phyloP scores from a whole-genome alignment of 768 basidiomycete genomes.

The Sistotremastrum suecicum region DNA sequence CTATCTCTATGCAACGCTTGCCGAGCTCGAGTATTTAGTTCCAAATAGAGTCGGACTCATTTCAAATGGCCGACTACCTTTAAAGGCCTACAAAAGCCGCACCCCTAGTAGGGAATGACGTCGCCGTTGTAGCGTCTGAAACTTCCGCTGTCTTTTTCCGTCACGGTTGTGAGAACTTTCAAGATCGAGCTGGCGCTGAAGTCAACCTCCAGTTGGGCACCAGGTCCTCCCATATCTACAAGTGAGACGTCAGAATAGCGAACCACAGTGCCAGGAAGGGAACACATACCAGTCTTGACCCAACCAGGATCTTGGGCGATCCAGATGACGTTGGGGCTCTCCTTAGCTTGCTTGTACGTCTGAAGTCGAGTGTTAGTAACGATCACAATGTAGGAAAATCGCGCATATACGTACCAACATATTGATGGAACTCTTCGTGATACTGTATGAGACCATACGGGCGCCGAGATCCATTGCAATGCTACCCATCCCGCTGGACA shows the following conservation, averaged over 20 bases:
- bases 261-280: neutral
- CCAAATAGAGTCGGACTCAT: too few species aligned
- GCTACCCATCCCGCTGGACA: slow-evolving; percentile 20
- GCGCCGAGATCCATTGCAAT: slow-evolving; percentile 17
- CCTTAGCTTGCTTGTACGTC: slow-evolving; percentile 24
- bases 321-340: slow-evolving; percentile 18
- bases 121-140: slow-evolving; percentile 19
- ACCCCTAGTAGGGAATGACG: slow-evolving; percentile 17
- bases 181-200: slow-evolving; percentile 18
- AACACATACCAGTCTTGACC: slow-evolving; percentile 22
- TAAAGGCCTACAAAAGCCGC: neutral
- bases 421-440: slow-evolving; percentile 25
- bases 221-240: slow-evolving; percentile 21
- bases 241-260: neutral
- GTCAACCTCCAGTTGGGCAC: slow-evolving; percentile 16
- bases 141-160: slow-evolving; percentile 16
- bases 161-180: slow-evolving; percentile 13
- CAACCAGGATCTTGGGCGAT: slow-evolving; percentile 24
- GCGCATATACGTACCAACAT: slow-evolving; percentile 20
- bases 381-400: neutral
- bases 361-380: slow-evolving; percentile 3
- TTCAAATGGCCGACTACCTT: too few species aligned
- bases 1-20: too few species aligned
- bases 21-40: too few species aligned
- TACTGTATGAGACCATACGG: slow-evolving; percentile 19